These are phyloP conservation scores for Xylariales sp. DNA, from an alignment of 2,329 filamentous ascomycete genomes.

Conservation along the genomic window DNA sequence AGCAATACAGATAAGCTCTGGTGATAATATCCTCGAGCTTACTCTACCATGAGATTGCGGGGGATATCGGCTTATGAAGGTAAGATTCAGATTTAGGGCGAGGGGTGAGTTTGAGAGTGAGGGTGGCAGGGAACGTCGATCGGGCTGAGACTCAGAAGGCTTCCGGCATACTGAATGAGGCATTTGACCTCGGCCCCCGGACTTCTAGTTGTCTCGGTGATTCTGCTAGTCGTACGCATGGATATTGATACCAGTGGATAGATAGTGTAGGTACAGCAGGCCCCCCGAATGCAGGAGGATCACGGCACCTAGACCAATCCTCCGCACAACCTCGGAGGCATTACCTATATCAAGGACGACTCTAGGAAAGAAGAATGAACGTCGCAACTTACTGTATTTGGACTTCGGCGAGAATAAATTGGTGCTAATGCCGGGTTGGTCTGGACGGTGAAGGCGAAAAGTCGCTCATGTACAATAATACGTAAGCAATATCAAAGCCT, in stretches of 20 bases:
- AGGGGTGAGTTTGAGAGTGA: neutral
- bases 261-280: conserved; percentile 1
- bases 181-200: conserved; percentile 37
- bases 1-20: neutral
- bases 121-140: conserved; percentile 1
- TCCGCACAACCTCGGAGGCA: neutral
- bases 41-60: conserved; percentile 11
- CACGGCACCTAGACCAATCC: neutral
- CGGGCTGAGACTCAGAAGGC: conserved; percentile 29
- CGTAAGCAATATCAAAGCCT: conserved; percentile 15
- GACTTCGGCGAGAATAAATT: neutral
- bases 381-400: conserved; percentile 31
- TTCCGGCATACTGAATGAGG: conserved; percentile 26
- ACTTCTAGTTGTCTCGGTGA: conserved; percentile 36
- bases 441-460: conserved; percentile 13
- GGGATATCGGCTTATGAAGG: conserved; percentile 20
- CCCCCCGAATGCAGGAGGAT: neutral
- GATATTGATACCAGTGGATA: neutral
- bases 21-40: conserved; percentile 2
- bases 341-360: neutral
- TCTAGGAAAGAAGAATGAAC: conserved; percentile 8
- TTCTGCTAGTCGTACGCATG: neutral
- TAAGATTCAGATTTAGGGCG: neutral
- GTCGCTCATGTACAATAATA: conserved; percentile 27
- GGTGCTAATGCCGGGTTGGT: conserved; percentile 17